These are phyloP conservation scores for Talaromyces marneffei DNA, from an alignment of 2,329 filamentous ascomycete genomes.

Conservation along the genomic window DNA sequence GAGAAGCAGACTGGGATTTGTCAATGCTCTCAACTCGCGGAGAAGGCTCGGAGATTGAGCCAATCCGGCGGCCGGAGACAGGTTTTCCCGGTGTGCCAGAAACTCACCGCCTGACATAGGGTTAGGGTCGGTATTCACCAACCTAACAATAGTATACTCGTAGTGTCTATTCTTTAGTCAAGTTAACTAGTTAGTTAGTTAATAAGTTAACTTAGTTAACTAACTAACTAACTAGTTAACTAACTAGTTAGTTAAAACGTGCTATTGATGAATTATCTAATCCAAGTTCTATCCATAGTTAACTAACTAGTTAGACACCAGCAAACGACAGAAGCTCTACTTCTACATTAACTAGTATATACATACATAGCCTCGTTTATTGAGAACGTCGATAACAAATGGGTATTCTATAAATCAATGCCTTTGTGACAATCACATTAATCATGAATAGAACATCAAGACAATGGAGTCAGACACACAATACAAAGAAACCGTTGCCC, in stretches of 20 bases:
- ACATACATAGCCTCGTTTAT: neutral
- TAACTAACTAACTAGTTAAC: too few relatives aligned
- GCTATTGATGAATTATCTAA: neutral
- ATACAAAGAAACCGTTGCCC: constrained; percentile 18
- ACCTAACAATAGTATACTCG: too few relatives aligned
- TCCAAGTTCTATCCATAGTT: neutral
- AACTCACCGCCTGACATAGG: neutral
- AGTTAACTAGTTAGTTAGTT: too few relatives aligned
- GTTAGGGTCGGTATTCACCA: too few relatives aligned
- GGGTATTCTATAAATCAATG: constrained; percentile 15
- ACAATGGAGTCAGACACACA: constrained; percentile 16
- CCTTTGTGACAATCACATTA: constrained; percentile 15
- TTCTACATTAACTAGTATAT: neutral
- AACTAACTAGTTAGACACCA: too few relatives aligned
- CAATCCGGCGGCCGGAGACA: constrained; percentile 2
- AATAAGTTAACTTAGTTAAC: too few relatives aligned
- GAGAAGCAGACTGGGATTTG: neutral
- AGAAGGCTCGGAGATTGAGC: constrained; percentile 8
- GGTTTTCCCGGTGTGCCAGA: neutral
- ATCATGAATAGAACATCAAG: constrained; percentile 9
- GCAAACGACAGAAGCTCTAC: neutral
- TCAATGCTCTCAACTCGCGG: constrained; percentile 2
- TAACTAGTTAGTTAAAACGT: too few relatives aligned
- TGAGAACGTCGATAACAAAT: constrained; percentile 6
- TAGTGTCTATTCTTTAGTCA: too few relatives aligned